A percentile compares a stretch with the other conserved stretches of the same genome.
Evolutionary conservation across 768 basidiomycete genomes (phyloP).

Genomic region (Coprinellus aureogranulatus): DNA sequence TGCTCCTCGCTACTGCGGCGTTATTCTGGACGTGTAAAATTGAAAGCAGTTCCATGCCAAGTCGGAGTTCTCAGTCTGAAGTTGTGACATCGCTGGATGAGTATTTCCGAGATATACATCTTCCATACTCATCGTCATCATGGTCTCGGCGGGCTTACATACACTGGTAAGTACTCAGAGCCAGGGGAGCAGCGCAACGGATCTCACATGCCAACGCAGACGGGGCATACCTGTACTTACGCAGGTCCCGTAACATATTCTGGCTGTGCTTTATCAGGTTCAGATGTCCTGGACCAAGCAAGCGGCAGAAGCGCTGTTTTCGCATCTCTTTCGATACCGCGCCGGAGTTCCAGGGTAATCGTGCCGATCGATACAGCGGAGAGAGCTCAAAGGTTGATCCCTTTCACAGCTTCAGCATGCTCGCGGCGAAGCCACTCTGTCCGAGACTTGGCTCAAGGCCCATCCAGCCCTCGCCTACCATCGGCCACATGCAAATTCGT

Average conservation of each 20-base stretch:
- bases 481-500: too few relatives aligned
- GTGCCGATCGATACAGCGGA: background rate
- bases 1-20: background rate
- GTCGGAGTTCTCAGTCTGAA: background rate
- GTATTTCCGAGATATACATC: background rate
- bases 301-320: background rate
- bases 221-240: background rate
- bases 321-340: background rate
- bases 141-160: background rate
- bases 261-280: background rate
- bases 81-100: background rate
- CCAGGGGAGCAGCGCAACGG: background rate
- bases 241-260: background rate
- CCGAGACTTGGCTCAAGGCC: background rate
- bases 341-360: background rate
- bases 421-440: background rate
- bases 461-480: too few relatives aligned
- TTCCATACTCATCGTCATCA: background rate
- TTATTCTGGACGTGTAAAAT: background rate
- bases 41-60: slow-evolving; percentile 1
- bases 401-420: background rate
- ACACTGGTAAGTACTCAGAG: too few relatives aligned
- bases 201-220: background rate
- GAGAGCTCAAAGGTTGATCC: background rate
- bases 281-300: background rate